These are phyloP conservation scores for Acacia pycnantha DNA, from an alignment of 331 rosid genomes.

Conservation along the genomic window DNA sequence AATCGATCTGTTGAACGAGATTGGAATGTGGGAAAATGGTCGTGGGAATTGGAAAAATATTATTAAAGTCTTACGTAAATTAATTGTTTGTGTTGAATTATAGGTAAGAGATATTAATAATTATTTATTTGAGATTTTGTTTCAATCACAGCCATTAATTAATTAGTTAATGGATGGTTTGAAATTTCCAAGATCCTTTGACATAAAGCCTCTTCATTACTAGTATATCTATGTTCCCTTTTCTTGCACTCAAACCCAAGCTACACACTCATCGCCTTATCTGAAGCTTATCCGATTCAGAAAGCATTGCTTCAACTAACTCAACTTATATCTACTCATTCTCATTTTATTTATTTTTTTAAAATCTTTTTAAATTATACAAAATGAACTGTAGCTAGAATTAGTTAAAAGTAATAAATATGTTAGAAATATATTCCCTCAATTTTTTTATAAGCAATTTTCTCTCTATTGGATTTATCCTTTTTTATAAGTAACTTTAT, in stretches of 20 bases:
- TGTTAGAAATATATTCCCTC: too few species aligned
- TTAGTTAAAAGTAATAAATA: too few species aligned
- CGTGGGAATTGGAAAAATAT: background rate
- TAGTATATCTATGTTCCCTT: background rate
- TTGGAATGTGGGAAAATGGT: too few species aligned
- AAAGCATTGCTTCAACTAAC: background rate
- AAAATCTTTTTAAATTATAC: background rate
- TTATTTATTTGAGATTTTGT: too few species aligned
- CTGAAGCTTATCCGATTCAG: background rate
- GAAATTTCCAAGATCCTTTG: background rate
- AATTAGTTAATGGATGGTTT: background rate
- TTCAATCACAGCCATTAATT: background rate
- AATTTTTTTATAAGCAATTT: too few species aligned
- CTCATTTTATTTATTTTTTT: background rate
- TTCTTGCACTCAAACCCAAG: background rate
- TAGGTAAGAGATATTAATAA: too few species aligned
- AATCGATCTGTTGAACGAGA: background rate
- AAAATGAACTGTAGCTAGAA: too few species aligned
- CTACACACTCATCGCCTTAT: background rate
- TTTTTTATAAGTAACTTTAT: too few species aligned
- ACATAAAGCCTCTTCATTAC: background rate
- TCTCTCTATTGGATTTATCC: too few species aligned
- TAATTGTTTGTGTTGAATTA: too few species aligned
- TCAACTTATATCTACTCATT: background rate
- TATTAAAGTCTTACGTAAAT: background rate